A percentile compares a stretch with the other conserved stretches of the same genome.
These are phyloP conservation scores for Metschnikowia continentalis DNA, from an alignment of 805 yeast genomes.

Conservation along the genomic window DNA sequence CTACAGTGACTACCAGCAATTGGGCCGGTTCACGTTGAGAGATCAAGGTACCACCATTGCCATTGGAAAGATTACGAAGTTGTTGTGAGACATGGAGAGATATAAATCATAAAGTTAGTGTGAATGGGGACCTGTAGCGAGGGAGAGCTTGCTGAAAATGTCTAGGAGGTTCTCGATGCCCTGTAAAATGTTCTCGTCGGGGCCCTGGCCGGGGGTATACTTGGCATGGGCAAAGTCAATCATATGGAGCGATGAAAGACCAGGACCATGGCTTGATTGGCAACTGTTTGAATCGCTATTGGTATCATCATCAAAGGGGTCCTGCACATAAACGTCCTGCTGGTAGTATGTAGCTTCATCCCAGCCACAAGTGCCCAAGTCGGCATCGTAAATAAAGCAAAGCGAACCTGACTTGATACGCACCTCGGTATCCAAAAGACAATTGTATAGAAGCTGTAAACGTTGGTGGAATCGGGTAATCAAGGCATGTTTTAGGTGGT, in stretches of 20 bases:
- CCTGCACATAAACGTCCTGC: constrained; percentile 26
- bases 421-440: constrained; percentile 58
- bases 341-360: constrained; percentile 11
- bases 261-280: constrained; percentile 6
- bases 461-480: constrained; percentile 50
- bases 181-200: constrained; percentile 63
- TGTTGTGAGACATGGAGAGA: constrained; percentile 35
- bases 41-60: constrained; percentile 99
- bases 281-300: constrained; percentile 20
- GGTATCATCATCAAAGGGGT: constrained; percentile 22
- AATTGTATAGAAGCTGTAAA: constrained; percentile 61
- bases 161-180: constrained; percentile 65
- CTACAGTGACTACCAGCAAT: constrained; percentile 86
- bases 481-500: constrained; percentile 24
- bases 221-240: constrained; percentile 92
- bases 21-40: constrained; percentile 97
- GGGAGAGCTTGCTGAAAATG: constrained; percentile 29
- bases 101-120: background rate
- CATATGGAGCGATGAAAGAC: constrained; percentile 45
- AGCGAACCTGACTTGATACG: constrained; percentile 70
- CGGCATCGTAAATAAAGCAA: constrained; percentile 71
- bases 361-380: constrained; percentile 42
- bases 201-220: constrained; percentile 56
- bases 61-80: constrained; percentile 93
- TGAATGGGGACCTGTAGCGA: background rate